phyloP scores from a whole-genome alignment of 768 basidiomycete genomes.

The Serendipita sp. region DNA sequence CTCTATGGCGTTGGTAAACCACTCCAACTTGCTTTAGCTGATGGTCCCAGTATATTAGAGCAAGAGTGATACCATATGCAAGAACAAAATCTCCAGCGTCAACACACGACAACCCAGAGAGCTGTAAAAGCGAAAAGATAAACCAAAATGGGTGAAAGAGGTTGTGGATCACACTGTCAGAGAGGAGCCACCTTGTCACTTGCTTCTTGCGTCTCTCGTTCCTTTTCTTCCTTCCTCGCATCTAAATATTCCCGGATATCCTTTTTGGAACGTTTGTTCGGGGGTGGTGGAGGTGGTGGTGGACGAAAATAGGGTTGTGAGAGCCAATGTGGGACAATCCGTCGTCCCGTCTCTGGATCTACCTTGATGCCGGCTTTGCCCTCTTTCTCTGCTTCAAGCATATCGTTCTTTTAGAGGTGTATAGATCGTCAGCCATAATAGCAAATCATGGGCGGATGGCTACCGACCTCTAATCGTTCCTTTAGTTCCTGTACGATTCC shows the following conservation, averaged over 20 bases:
- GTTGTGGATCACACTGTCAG: too few species aligned
- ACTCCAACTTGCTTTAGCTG: too few species aligned
- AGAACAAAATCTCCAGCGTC: too few species aligned
- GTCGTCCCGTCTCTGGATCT: conserved; percentile 33
- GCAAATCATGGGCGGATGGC: not conserved
- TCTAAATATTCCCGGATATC: not conserved
- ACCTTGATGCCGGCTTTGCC: conserved; percentile 22
- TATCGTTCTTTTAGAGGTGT: conserved; percentile 11
- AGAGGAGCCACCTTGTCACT: too few species aligned
- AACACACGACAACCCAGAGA: too few species aligned
- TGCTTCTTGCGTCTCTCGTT: too few species aligned
- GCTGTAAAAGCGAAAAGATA: too few species aligned
- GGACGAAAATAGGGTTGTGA: conserved; percentile 56
- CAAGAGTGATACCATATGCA: too few species aligned
- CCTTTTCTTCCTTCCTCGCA: not conserved
- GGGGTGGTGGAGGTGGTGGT: conserved; percentile 10
- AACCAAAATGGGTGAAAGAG: too few species aligned
- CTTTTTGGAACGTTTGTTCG: not conserved
- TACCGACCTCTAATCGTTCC: conserved; percentile 35
- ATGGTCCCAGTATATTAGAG: too few species aligned
- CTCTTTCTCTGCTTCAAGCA: conserved; percentile 32
- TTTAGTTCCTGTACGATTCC: conserved; percentile 45
- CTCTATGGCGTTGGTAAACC: too few species aligned
- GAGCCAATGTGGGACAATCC: conserved; percentile 47
- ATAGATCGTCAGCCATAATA: not conserved